These are phyloP conservation scores for Aspergillus aculeatus DNA, from an alignment of 2,329 filamentous ascomycete genomes.

Conservation along the genomic window DNA sequence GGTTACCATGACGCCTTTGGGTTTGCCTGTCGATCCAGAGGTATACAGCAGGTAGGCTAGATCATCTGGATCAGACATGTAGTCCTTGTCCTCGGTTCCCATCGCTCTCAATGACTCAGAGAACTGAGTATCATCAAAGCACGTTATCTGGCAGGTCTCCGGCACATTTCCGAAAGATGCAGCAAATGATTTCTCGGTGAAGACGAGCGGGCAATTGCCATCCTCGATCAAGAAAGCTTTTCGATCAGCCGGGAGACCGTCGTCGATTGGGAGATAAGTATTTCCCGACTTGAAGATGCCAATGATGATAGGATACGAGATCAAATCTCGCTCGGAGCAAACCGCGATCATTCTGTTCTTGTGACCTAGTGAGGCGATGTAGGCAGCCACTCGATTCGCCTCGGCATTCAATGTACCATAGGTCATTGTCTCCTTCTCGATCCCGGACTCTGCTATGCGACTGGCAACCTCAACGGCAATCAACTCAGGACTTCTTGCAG, in stretches of 20 bases:
- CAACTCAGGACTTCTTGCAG: constrained; percentile 28
- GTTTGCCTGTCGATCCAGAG: constrained; percentile 91
- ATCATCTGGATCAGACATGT: constrained; percentile 19
- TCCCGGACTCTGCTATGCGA: constrained; percentile 18
- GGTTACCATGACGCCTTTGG: constrained; percentile 94
- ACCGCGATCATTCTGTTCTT: constrained; percentile 29
- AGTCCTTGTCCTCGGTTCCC: constrained; percentile 17
- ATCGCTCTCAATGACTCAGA: constrained; percentile 16
- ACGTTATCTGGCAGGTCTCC: constrained; percentile 20
- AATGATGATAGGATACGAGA: constrained; percentile 30
- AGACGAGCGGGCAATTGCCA: constrained; percentile 28
- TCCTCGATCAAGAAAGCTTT: constrained; percentile 32
- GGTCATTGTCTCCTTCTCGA: constrained; percentile 26
- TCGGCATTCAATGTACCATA: constrained; percentile 25
- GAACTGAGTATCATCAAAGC: constrained; percentile 23
- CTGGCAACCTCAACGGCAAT: constrained; percentile 31
- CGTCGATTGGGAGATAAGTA: constrained; percentile 36
- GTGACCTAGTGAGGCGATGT: constrained; percentile 22
- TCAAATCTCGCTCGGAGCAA: constrained; percentile 27
- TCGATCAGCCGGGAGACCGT: constrained; percentile 30
- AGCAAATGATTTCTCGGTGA: constrained; percentile 25
- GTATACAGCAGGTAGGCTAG: constrained; percentile 70
- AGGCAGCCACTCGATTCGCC: constrained; percentile 27
- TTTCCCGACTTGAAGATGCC: constrained; percentile 38
- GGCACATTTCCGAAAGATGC: constrained; percentile 20